Conservation (phyloP, 352 stramenopile genomes). For the Globisporangium emineosum region DNA sequence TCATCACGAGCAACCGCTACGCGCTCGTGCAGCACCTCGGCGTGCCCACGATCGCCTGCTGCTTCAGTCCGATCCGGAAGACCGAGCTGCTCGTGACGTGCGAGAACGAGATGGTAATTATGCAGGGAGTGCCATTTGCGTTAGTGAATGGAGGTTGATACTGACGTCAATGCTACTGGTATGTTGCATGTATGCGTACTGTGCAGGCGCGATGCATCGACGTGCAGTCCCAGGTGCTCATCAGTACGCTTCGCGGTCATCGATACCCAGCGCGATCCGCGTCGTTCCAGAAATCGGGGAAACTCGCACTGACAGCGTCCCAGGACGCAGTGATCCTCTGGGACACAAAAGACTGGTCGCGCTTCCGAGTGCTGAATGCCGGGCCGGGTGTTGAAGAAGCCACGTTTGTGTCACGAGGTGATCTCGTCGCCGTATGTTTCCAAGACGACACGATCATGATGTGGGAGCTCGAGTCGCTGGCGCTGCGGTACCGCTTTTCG, state of each 20-base stretch:
- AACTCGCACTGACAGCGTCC: conserved; percentile 72
- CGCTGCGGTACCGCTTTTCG: conserved; percentile 68
- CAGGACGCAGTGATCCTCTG: conserved; percentile 80
- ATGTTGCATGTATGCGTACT: conserved; percentile 2
- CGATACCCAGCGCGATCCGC: conserved; percentile 44
- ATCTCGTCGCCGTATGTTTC: conserved; percentile 80
- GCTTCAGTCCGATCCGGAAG: conserved; percentile 63
- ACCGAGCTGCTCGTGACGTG: conserved; percentile 81
- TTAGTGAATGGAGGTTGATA: not conserved
- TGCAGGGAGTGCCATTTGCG: not conserved
- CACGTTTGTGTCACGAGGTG: conserved; percentile 49
- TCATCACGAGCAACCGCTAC: conserved; percentile 73
- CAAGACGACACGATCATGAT: conserved; percentile 86
- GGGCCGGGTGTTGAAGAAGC: conserved; percentile 62
- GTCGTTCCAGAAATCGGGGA: conserved; percentile 71
- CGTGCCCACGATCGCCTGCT: conserved; percentile 51
- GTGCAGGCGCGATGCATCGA: conserved; percentile 64
- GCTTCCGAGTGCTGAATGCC: conserved; percentile 76
- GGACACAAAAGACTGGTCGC: conserved; percentile 83
- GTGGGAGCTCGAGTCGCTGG: conserved; percentile 76
- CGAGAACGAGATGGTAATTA: conserved; percentile 68
- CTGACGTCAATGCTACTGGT: not conserved
- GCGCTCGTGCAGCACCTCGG: conserved; percentile 70
- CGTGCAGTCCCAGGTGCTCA: conserved; percentile 63
- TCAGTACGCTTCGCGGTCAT: conserved; percentile 78